Evolutionary conservation across 805 yeast species (phyloP).

Genomic region (Saturnispora sanitii): DNA sequence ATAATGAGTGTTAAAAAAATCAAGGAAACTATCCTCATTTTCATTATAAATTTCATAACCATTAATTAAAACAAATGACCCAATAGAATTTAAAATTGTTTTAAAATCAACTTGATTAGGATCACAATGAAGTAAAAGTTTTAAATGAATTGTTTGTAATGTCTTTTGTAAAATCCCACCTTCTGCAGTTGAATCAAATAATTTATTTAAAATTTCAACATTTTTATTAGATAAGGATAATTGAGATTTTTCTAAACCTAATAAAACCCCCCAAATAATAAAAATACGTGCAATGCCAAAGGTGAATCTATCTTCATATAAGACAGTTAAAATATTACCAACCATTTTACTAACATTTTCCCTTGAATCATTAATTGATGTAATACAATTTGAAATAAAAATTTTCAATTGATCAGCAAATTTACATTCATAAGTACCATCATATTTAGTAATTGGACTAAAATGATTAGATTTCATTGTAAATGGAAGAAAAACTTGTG

Average conservation of each 20-base stretch:
- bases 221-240: constrained; percentile 21
- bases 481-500: constrained; percentile 42
- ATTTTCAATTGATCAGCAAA: constrained; percentile 44
- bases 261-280: constrained; percentile 43
- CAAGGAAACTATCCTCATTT: constrained; percentile 32
- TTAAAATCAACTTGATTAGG: constrained; percentile 20
- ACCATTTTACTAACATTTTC: constrained; percentile 13
- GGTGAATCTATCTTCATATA: constrained; percentile 38
- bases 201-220: constrained; percentile 22
- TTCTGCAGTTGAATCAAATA: constrained; percentile 28
- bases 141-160: constrained; percentile 42
- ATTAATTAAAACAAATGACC: constrained; percentile 28
- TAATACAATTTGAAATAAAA: constrained; percentile 35
- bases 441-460: constrained; percentile 28
- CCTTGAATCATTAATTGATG: constrained; percentile 17
- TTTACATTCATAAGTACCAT: constrained; percentile 34
- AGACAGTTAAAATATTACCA: constrained; percentile 32
- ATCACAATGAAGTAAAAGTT: constrained; percentile 33
- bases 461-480: constrained; percentile 58
- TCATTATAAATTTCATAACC: constrained; percentile 27
- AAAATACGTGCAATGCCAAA: constrained; percentile 68
- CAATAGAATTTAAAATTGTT: constrained; percentile 28
- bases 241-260: constrained; percentile 34
- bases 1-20: constrained; percentile 22
- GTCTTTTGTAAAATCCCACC: constrained; percentile 39